A percentile compares a stretch with the other conserved stretches of the same genome.
These are phyloP conservation scores for Arthroderma uncinatum DNA, from an alignment of 2,329 filamentous ascomycete species.

Conservation along the genomic window DNA sequence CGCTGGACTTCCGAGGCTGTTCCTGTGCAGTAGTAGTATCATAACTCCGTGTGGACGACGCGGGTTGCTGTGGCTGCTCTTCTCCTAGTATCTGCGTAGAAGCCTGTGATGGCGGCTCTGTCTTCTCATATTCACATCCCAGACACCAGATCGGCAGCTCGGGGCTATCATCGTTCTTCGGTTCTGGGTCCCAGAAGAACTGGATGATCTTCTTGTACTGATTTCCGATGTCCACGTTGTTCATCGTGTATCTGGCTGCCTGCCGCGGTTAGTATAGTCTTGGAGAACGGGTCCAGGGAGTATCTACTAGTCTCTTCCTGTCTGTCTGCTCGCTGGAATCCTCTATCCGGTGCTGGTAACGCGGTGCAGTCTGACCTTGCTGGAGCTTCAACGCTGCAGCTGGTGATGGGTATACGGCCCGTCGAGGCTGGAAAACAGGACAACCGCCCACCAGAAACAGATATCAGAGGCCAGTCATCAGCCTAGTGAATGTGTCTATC, in stretches of 20 bases:
- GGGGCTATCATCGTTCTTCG: constrained; percentile 60
- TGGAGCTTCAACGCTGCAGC: neutral
- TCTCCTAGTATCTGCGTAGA: neutral
- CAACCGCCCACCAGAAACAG: too few relatives aligned
- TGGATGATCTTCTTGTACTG: constrained; percentile 74
- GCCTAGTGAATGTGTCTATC: too few relatives aligned
- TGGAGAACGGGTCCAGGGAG: too few relatives aligned
- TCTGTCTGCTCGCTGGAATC: too few relatives aligned
- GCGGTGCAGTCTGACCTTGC: too few relatives aligned
- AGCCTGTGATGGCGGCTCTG: neutral
- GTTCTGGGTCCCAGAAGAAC: constrained; percentile 85
- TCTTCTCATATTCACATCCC: constrained; percentile 44
- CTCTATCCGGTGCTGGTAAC: too few relatives aligned
- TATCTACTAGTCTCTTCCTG: too few relatives aligned
- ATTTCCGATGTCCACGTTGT: constrained; percentile 47
- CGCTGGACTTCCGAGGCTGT: neutral
- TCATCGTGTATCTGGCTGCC: too few relatives aligned
- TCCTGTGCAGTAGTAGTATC: neutral
- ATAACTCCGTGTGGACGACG: too few relatives aligned
- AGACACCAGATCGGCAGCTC: constrained; percentile 76
- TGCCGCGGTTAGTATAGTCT: too few relatives aligned
- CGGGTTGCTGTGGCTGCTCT: neutral
- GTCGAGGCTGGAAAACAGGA: too few relatives aligned
- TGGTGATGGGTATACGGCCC: neutral
- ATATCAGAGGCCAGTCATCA: neutral